A percentile compares a stretch with the other conserved stretches of the same genome.
Evolutionary conservation across 2,329 filamentous ascomycete species (phyloP).

Genomic region (Aspergillus sp.): DNA sequence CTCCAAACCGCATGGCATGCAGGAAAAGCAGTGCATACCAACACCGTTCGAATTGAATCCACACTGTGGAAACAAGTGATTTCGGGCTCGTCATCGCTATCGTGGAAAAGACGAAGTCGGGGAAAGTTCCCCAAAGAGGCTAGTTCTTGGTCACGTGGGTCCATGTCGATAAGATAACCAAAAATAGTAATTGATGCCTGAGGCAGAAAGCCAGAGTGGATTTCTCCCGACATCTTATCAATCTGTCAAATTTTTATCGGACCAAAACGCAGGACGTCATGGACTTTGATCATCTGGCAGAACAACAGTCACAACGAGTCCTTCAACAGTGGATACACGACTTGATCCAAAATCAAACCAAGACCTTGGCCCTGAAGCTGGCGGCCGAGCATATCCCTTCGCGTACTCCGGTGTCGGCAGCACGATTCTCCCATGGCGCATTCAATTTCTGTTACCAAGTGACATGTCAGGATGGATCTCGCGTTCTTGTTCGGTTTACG

Average conservation of each 20-base stretch:
- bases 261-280: conserved; percentile 7
- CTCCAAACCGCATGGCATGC: no score
- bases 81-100: no score
- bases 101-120: background rate
- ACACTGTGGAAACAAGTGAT: no score
- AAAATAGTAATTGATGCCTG: background rate
- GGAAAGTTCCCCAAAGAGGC: background rate
- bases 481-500: conserved; percentile 20
- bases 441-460: conserved; percentile 27
- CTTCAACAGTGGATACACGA: conserved; percentile 18
- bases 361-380: conserved; percentile 17
- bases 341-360: conserved; percentile 13
- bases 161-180: background rate
- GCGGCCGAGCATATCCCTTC: conserved; percentile 12
- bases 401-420: conserved; percentile 12
- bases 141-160: background rate
- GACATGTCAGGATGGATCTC: conserved; percentile 16
- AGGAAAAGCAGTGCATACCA: no score
- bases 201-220: background rate
- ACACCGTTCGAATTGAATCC: no score
- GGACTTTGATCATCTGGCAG: conserved; percentile 18
- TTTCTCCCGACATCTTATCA: background rate
- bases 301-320: conserved; percentile 14
- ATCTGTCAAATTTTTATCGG: background rate
- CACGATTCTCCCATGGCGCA: conserved; percentile 17